phyloP scores from a whole-genome alignment of 1,284 basidiomycete genomes.

The Boletus smithii region DNA sequence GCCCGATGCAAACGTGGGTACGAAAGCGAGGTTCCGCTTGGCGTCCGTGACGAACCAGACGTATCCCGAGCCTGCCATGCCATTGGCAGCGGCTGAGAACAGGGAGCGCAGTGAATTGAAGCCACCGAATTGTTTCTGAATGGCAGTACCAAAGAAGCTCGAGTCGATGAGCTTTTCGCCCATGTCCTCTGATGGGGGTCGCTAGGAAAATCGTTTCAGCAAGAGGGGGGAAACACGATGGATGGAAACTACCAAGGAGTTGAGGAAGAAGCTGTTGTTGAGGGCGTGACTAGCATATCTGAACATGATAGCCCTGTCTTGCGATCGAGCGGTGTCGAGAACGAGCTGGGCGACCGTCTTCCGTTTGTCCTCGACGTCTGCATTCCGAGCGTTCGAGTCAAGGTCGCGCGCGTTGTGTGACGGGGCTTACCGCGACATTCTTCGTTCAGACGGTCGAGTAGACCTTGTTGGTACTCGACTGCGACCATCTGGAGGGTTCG shows the following conservation, averaged over 20 bases:
- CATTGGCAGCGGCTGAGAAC: conserved; percentile 73
- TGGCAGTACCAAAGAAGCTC: conserved; percentile 36
- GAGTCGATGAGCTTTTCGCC: conserved; percentile 47
- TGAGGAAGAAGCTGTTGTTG: conserved; percentile 95
- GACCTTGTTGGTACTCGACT: conserved; percentile 79
- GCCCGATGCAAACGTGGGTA: conserved; percentile 87
- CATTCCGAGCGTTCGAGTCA: conserved; percentile 6
- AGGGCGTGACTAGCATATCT: conserved; percentile 91
- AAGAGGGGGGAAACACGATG: too few species aligned
- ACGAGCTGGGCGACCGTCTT: conserved; percentile 73
- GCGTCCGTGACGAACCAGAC: conserved; percentile 83
- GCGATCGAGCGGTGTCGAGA: conserved; percentile 63
- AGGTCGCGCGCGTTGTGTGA: conserved; percentile 5
- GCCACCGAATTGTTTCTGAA: conserved; percentile 58
- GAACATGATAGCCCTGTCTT: conserved; percentile 71
- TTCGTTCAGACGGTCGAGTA: conserved; percentile 71
- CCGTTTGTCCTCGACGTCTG: conserved; percentile 60
- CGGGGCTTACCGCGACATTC: conserved; percentile 62
- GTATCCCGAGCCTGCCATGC: conserved; percentile 82
- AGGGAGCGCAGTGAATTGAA: conserved; percentile 71
- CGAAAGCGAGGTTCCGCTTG: conserved; percentile 60
- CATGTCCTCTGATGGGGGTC: conserved; percentile 44
- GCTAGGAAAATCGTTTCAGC: too few species aligned
- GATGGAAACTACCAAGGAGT: conserved; percentile 57
- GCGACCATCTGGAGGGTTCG: conserved; percentile 63